A percentile compares a stretch with the other conserved stretches of the same genome.
phyloP scores from a whole-genome alignment of 2,329 filamentous ascomycete genomes.

The Pyrenophora tritici-repentis region DNA sequence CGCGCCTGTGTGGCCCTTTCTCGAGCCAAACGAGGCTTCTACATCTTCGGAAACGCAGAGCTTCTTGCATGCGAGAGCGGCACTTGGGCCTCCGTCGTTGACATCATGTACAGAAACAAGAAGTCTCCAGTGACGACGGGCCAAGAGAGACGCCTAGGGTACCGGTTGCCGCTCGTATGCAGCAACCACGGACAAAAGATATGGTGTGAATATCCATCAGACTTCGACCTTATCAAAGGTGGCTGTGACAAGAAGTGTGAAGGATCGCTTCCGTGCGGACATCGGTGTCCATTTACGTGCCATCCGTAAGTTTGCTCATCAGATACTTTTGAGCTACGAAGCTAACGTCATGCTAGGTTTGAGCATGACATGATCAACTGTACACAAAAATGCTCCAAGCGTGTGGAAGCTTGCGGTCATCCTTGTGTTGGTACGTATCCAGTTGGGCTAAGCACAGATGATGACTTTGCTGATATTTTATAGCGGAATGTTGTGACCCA shows the following conservation, averaged over 20 bases:
- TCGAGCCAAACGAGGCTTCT: constrained; percentile 77
- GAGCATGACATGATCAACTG: constrained; percentile 39
- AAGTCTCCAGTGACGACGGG: constrained; percentile 37
- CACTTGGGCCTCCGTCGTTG: constrained; percentile 59
- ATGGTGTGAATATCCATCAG: constrained; percentile 51
- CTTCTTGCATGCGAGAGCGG: constrained; percentile 55
- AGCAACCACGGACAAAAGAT: constrained; percentile 60
- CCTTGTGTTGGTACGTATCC: constrained; percentile 26
- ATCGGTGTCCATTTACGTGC: constrained; percentile 41
- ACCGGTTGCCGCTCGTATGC: constrained; percentile 67
- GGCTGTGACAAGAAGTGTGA: constrained; percentile 37
- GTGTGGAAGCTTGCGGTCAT: constrained; percentile 34
- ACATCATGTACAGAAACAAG: constrained; percentile 52
- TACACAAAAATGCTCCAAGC: constrained; percentile 34
- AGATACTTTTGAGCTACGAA: not conserved
- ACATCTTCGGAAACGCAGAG: constrained; percentile 78
- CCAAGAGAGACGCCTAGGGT: constrained; percentile 50
- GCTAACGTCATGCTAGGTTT: constrained; percentile 23
- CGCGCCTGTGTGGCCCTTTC: constrained; percentile 67
- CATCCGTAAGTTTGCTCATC: constrained; percentile 32
- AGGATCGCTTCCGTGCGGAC: constrained; percentile 39
- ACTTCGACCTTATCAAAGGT: constrained; percentile 39
- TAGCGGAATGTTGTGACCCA: constrained; percentile 33
- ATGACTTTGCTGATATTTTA: constrained; percentile 1
- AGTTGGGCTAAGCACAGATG: not conserved